These are phyloP conservation scores for Ceriops zippeliana DNA, from an alignment of 345 rosid genomes.

Conservation along the genomic window DNA sequence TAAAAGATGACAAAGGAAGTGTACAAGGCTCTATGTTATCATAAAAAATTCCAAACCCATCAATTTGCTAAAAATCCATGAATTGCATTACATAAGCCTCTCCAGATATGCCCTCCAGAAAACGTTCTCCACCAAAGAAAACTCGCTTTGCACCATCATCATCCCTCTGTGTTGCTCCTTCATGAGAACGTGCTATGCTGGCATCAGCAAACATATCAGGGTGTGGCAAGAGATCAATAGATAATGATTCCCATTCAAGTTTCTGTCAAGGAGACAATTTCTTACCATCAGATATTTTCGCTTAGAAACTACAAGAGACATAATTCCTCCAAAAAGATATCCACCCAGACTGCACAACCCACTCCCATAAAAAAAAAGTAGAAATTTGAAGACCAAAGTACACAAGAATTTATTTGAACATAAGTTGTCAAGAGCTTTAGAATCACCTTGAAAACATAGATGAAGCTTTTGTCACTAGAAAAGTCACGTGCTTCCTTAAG, in stretches of 20 bases:
- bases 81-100: conserved; percentile 74
- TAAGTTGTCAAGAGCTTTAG: conserved; percentile 1
- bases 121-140: conserved; percentile 99
- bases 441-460: conserved; percentile 88
- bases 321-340: no score
- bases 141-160: conserved; percentile 98
- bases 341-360: not conserved
- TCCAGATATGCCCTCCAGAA: conserved; percentile 94
- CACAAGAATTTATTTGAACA: not conserved
- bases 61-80: conserved; percentile 19
- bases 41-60: conserved; percentile 17
- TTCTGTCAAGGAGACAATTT: conserved; percentile 53
- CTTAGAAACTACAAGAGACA: not conserved
- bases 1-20: not conserved
- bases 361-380: not conserved
- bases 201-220: conserved; percentile 98
- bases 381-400: not conserved
- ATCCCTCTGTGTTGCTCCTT: conserved; percentile 65
- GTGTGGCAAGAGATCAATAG: conserved; percentile 97
- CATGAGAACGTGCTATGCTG: conserved; percentile 66
- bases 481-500: conserved; percentile 97
- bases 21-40: conserved; percentile 1
- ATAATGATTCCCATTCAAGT: conserved; percentile 97
- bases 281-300: conserved; percentile 27
- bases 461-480: conserved; percentile 63